Evolutionary conservation across 306 rosid genomes (phyloP), one percentile per base, ranked within the genome.

Genomic region (Malus fusca): DNA sequence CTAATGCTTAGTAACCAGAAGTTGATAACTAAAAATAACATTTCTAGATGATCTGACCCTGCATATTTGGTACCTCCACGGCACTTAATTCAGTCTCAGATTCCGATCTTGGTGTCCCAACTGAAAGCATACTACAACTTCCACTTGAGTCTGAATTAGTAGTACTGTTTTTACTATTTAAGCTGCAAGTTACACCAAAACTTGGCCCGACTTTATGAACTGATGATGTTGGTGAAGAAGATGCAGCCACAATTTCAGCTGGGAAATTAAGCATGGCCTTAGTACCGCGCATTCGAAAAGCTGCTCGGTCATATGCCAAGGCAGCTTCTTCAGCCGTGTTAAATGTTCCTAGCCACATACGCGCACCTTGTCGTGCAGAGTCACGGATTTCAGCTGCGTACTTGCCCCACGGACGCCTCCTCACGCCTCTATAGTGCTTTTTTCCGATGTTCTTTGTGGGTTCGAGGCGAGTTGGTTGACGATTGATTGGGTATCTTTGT

Each of bases 321-420:
- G 98, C 98, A 18, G 97, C 98, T 26, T 91, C 97, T 77, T 93
- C 98, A 0, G 98, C 98, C 0, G 98, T 93, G 42, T 75, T 83
- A 70, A 93, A 93, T 0, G 98, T 93, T 18, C 98, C 98, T 9
- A 93, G 92, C 98, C 98, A 93, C 17, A 91, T 42, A 28, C 98
- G 91, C 0, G 88, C 88, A 33, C 98, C 96, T 0, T 88, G 93
- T 4, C 96, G 83, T 0, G 90, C 58, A 1, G 98, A 89, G 86
- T 93, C 98, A 0, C 98, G 93, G 61, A 93, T 93, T 88, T 93
- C 98, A 4, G 98, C 97, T 0, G 98, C 98, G 43, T 86, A 93
- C 66, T 93, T 93, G 21, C 98, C 98, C 98, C 98, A 93, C 0
- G 98, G 98, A 2, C 98, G 87, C 11, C 89, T 85, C 73, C 98